Evolutionary conservation across 371 early-diverging fungal genomes (phyloP).

Genomic region (Mucor ambiguus): DNA sequence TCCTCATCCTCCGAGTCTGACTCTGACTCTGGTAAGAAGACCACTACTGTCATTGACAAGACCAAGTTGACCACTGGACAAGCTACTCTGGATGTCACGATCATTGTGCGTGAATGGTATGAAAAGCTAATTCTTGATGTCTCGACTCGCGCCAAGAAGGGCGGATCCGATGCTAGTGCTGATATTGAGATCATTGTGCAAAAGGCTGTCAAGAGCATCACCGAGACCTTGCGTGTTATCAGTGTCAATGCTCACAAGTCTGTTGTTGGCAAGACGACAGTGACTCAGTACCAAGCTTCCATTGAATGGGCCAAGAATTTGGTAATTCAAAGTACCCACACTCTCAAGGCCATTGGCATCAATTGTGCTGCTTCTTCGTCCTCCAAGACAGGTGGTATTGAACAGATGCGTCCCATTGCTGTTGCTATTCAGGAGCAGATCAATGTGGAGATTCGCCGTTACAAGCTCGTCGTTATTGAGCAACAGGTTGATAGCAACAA

Average conservation of each 20-base stretch:
- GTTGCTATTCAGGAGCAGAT: conserved; percentile 29
- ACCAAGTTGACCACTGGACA: conserved; percentile 13
- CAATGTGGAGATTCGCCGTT: conserved; percentile 24
- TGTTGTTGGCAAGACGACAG: conserved; percentile 15
- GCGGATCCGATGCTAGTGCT: conserved; percentile 27
- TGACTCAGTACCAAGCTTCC: conserved; percentile 25
- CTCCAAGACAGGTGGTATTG: conserved; percentile 31
- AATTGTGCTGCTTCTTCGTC: conserved; percentile 24
- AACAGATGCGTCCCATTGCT: conserved; percentile 35
- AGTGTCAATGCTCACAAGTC: conserved; percentile 22
- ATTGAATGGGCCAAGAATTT: conserved; percentile 32
- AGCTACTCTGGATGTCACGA: conserved; percentile 24
- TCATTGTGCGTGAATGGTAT: conserved; percentile 37
- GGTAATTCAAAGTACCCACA: conserved; percentile 28
- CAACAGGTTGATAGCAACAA: too few relatives aligned
- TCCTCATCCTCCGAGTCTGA: conserved; percentile 6
- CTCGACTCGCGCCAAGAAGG: conserved; percentile 33
- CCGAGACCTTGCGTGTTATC: conserved; percentile 21
- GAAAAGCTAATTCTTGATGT: conserved; percentile 32
- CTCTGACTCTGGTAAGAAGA: background rate
- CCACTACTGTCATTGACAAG: conserved; percentile 7
- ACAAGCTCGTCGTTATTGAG: conserved; percentile 23
- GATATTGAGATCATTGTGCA: conserved; percentile 40
- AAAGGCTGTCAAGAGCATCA: conserved; percentile 24
- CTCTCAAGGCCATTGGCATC: conserved; percentile 31